A percentile compares a stretch with the other conserved stretches of the same genome.
These are phyloP conservation scores for Plasmodium chabaudi DNA, from an alignment of 169 alveolate genomes.

Conservation along the genomic window DNA sequence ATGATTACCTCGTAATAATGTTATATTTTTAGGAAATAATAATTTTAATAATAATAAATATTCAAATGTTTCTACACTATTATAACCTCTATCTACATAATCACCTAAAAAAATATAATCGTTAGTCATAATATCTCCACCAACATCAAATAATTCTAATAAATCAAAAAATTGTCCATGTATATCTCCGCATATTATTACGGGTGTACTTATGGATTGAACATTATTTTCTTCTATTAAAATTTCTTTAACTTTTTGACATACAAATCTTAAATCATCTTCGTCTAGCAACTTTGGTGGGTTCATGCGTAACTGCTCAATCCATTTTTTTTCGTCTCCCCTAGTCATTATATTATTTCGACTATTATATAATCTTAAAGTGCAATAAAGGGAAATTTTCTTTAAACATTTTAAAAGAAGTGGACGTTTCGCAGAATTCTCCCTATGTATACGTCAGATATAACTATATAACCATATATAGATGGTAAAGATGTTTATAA, in stretches of 20 bases:
- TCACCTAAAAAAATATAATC: slow-evolving; percentile 99
- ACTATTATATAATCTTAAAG: not conserved
- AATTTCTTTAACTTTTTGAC: slow-evolving; percentile 97
- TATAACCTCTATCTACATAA: slow-evolving; percentile 99
- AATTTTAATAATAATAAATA: slow-evolving; percentile 96
- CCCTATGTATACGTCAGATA: too few species aligned
- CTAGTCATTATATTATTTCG: slow-evolving; percentile 45
- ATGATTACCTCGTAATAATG: slow-evolving; percentile 98
- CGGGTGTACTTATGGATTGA: slow-evolving; percentile 97
- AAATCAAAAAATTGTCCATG: slow-evolving; percentile 98
- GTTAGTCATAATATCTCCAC: slow-evolving; percentile 89
- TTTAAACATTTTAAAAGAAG: too few species aligned
- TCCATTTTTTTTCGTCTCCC: slow-evolving; percentile 92
- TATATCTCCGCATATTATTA: slow-evolving; percentile 98
- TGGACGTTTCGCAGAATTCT: not conserved
- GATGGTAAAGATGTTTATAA: too few species aligned
- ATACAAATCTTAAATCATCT: slow-evolving; percentile 95
- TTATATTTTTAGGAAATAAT: slow-evolving; percentile 96
- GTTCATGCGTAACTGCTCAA: slow-evolving; percentile 93
- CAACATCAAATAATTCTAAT: slow-evolving; percentile 94
- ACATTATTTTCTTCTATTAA: slow-evolving; percentile 97
- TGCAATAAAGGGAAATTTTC: too few species aligned
- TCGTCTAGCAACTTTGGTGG: slow-evolving; percentile 94
- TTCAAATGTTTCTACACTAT: slow-evolving; percentile 98
- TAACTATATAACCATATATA: too few species aligned